Evolutionary conservation across 768 basidiomycete species (phyloP).

Genomic region (Gelatoporia subvermispora): DNA sequence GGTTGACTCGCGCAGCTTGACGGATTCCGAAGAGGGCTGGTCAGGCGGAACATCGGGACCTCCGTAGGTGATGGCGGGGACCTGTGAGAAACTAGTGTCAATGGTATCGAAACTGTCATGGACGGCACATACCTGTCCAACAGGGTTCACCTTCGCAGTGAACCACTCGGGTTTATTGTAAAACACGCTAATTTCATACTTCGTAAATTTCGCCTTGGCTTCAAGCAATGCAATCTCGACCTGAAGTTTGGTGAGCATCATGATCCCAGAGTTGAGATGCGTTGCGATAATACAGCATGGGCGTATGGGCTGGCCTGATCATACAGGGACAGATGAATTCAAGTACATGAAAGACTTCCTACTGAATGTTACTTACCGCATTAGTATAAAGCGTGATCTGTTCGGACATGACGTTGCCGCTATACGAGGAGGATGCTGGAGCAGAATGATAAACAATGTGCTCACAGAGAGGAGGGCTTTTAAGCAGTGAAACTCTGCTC

Average conservation of each 20-base stretch:
- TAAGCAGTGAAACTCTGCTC: no score
- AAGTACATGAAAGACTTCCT: no score
- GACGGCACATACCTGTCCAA: background rate
- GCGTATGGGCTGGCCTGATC: no score
- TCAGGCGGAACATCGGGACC: conserved; percentile 50
- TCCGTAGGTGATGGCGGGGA: conserved; percentile 56
- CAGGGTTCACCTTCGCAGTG: conserved; percentile 1
- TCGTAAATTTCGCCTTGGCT: background rate
- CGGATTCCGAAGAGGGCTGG: conserved; percentile 50
- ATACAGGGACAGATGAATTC: no score
- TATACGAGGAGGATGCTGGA: no score
- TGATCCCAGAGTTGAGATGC: background rate
- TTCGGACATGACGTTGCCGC: no score
- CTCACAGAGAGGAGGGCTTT: no score
- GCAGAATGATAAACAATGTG: no score
- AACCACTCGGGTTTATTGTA: conserved; percentile 4
- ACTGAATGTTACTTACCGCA: no score
- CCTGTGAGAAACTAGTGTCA: conserved; percentile 23
- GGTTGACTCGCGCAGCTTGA: conserved; percentile 58
- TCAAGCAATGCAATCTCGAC: conserved; percentile 3
- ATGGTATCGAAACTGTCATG: background rate
- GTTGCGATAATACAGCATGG: no score
- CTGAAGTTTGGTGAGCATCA: background rate
- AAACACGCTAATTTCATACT: background rate
- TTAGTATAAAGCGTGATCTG: no score